These are phyloP conservation scores for Citrullus colocynthis DNA, from an alignment of 306 rosid species.

Conservation along the genomic window DNA sequence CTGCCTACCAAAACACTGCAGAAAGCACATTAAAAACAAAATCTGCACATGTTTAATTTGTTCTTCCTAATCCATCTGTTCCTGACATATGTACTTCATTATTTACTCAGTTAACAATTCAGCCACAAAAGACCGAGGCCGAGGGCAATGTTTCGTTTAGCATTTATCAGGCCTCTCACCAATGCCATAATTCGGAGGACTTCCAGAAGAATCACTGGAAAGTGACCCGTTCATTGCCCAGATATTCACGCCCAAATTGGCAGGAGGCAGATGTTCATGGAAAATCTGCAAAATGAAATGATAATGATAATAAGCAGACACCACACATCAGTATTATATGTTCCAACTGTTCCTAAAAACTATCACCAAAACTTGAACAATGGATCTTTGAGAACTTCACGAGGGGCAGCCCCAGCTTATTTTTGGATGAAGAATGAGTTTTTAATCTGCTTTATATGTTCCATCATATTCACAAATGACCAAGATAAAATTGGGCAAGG, in stretches of 20 bases:
- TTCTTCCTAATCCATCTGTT: not conserved
- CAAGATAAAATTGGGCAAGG: not conserved
- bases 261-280: constrained; percentile 24
- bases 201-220: constrained; percentile 49
- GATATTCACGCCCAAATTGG: constrained; percentile 60
- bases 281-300: constrained; percentile 38
- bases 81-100: constrained; percentile 1
- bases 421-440: not conserved
- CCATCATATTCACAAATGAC: not conserved
- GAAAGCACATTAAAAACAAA: not conserved
- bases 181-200: constrained; percentile 42
- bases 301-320: not conserved
- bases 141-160: not conserved
- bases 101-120: not conserved
- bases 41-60: not conserved
- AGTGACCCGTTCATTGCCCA: constrained; percentile 75
- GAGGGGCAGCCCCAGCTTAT: not conserved
- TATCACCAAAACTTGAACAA: not conserved
- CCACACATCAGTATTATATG: constrained; percentile 9
- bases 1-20: constrained; percentile 4
- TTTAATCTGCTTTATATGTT: not conserved
- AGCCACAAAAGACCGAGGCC: not conserved
- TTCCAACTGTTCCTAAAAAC: not conserved
- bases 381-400: not conserved
- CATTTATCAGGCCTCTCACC: constrained; percentile 31